Percentiles rank a stretch among this genome's conserved stretches.
phyloP scores from a whole-genome alignment of 495 filamentous ascomycete genomes.

The Aspergillus biplanus region DNA sequence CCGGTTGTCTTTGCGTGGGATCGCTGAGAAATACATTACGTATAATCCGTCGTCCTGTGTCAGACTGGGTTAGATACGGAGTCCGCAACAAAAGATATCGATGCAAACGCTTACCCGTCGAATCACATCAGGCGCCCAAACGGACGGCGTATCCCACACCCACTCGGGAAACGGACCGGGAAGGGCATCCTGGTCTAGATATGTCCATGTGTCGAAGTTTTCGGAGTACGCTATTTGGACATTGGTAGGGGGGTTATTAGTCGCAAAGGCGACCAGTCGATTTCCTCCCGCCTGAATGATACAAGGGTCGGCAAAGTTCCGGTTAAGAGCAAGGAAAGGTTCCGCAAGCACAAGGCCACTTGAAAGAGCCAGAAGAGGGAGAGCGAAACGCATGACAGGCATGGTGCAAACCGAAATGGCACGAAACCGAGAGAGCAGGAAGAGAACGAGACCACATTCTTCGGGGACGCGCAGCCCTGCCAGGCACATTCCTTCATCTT shows the following conservation, averaged over 20 bases:
- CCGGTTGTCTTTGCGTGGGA: conserved; percentile 33
- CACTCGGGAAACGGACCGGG: conserved; percentile 34
- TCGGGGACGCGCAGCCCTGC: no score
- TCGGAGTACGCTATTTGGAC: conserved; percentile 41
- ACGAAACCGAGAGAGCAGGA: no score
- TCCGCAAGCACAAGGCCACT: neutral
- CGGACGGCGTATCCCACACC: conserved; percentile 30
- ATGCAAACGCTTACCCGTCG: conserved; percentile 31
- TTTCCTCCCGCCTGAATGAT: conserved; percentile 33
- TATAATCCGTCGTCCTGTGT: conserved; percentile 49
- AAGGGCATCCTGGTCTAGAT: conserved; percentile 43
- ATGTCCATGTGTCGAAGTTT: conserved; percentile 40
- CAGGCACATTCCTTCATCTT: no score
- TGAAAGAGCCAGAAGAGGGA: neutral
- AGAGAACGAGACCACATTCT: no score
- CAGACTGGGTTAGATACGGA: neutral
- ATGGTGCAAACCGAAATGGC: neutral
- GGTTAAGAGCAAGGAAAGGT: conserved; percentile 22
- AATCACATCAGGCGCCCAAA: conserved; percentile 48
- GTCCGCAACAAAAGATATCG: neutral
- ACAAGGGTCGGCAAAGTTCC: conserved; percentile 42
- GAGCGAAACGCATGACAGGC: neutral
- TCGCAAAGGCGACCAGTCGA: conserved; percentile 45
- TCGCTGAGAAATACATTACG: conserved; percentile 64
- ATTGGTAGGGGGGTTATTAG: conserved; percentile 36